Evolutionary conservation across 257 asterid genomes (phyloP).

Genomic region (Avicennia marina): DNA sequence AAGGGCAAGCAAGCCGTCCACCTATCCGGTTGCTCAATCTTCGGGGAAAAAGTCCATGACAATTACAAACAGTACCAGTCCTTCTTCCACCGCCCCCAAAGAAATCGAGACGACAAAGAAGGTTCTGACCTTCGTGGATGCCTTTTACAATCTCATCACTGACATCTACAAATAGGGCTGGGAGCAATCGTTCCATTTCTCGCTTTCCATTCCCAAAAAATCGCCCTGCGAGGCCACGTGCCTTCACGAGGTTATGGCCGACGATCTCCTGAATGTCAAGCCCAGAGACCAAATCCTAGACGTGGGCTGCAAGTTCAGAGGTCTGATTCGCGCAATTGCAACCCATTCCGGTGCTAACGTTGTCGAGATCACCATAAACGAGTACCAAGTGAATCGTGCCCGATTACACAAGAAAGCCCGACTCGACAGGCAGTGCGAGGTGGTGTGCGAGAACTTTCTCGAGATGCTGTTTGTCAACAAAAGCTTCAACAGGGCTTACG

Average conservation of each 20-base stretch:
- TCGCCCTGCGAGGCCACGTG: constrained; percentile 73
- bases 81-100: constrained; percentile 65
- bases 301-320: constrained; percentile 84
- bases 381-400: constrained; percentile 71
- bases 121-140: constrained; percentile 73
- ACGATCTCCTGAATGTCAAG: constrained; percentile 43
- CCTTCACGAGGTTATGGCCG: constrained; percentile 56
- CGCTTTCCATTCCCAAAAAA: constrained; percentile 58
- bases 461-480: constrained; percentile 62
- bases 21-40: constrained; percentile 75
- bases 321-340: constrained; percentile 88
- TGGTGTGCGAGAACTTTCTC: constrained; percentile 74
- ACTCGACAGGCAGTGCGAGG: constrained; percentile 54
- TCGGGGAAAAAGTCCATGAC: constrained; percentile 53
- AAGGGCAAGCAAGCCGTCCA: constrained; percentile 65
- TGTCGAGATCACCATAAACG: constrained; percentile 74
- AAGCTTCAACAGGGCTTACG: constrained; percentile 70
- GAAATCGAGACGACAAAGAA: constrained; percentile 57
- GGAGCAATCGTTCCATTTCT: constrained; percentile 83
- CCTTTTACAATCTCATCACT: constrained; percentile 78
- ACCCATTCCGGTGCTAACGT: constrained; percentile 72
- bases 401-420: constrained; percentile 63
- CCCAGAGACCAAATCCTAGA: constrained; percentile 58
- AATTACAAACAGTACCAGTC: constrained; percentile 72
- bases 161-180: constrained; percentile 90